phyloP scores from a whole-genome alignment of 169 alveolate species.

The Plasmodium berghei region DNA sequence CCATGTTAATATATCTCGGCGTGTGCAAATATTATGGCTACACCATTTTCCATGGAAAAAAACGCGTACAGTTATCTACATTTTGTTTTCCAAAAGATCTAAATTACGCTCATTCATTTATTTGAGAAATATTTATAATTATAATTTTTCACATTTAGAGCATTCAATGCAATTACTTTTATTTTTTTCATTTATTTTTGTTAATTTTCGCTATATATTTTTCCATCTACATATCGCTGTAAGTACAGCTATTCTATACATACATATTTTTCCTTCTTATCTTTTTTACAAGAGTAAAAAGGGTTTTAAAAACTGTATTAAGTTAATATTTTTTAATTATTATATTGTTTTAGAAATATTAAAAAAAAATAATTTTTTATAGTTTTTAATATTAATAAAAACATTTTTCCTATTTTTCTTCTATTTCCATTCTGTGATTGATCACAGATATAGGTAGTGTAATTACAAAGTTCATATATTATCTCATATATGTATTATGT shows the following conservation, averaged over 20 bases:
- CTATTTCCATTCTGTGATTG: background rate
- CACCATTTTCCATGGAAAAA: background rate
- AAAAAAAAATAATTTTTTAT: background rate
- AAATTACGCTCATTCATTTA: conserved; percentile 9
- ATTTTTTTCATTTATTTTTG: background rate
- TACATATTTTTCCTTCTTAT: conserved; percentile 25
- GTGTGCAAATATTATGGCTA: too few species aligned
- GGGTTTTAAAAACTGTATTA: conserved; percentile 10
- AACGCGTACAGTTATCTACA: background rate
- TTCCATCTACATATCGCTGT: too few species aligned
- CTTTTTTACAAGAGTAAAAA: conserved; percentile 3
- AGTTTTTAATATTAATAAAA: conserved; percentile 1
- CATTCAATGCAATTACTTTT: background rate
- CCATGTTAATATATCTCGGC: too few species aligned
- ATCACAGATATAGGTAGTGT: conserved; percentile 22
- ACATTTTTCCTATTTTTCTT: background rate
- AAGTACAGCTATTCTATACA: background rate
- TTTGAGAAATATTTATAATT: background rate
- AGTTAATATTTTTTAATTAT: conserved; percentile 5
- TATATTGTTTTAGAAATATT: background rate
- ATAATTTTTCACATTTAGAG: conserved; percentile 12
- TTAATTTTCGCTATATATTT: background rate
- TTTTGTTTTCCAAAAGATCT: conserved; percentile 19
- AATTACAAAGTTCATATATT: conserved; percentile 10
- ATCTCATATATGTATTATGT: background rate